Evolutionary conservation across 768 basidiomycete genomes (phyloP), one percentile per base, ranked within the genome.

Genomic region (Ramaria sp.): DNA sequence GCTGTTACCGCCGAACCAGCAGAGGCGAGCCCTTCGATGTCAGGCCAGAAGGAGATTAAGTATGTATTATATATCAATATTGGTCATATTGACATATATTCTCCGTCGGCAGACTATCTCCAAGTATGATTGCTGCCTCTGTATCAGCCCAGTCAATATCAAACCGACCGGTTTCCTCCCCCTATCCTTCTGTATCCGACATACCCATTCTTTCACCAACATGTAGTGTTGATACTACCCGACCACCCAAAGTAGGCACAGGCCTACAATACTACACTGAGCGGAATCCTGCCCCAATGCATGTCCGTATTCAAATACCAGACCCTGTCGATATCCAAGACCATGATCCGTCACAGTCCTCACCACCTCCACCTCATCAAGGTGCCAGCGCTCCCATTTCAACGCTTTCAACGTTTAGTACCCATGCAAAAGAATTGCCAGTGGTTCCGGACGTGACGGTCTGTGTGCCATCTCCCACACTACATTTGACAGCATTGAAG

Each of bases 71-170:
- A 37, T 54, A 2, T 27, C 10, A 34, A 17, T 4, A 2, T 39
- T 11, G 27, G 31, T 56, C 19, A 37, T 31, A 4, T 15, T 20
- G 15, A 19, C 51, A 17, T 37, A 33, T 39, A 34, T n/a, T 7
- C 33, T 55, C 11, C 31, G 1, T 47, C 24, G 6, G 24, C 51
- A 57, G 55, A 27, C 33, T 57, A 48, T 57, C 55, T 19, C 55
- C 55, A n/a, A 57, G 55, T 24, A 57, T 57, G 55, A 48, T 57
- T 38, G 55, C 55, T 22, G 55, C 55, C 6, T 27, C n/a, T 24
- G 46, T 22, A 46, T 22, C 27, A 10, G 24, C 47, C 6, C 19
- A 19, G 22, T 48, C 24, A 10, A 13, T 27, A 20, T 37, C 30
- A n/a, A 15, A 17, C 13, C 3, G 30, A 57, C 46, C 43, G 12